These are phyloP conservation scores for Penicillium sp. DNA, from an alignment of 2,329 filamentous ascomycete genomes.

Conservation along the genomic window DNA sequence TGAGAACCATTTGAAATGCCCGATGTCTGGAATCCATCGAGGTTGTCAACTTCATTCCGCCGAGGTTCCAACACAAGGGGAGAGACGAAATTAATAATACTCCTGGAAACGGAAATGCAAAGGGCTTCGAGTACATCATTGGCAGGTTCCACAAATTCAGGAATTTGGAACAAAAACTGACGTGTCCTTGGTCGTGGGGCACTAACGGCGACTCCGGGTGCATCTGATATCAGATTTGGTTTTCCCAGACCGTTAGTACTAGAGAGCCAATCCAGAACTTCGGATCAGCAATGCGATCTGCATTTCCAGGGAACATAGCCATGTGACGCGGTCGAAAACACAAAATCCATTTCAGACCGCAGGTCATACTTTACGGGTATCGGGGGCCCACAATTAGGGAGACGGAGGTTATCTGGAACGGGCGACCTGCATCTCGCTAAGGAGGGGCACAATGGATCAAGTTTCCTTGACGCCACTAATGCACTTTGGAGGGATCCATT, in stretches of 20 bases:
- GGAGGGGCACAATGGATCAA: conserved; percentile 10
- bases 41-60: too few species aligned
- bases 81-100: too few species aligned
- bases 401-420: conserved; percentile 11
- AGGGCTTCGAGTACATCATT: neutral
- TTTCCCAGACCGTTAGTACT: neutral
- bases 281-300: conserved; percentile 6
- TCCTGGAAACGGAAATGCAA: too few species aligned
- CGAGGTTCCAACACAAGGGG: too few species aligned
- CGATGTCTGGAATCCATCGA: too few species aligned
- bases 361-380: neutral
- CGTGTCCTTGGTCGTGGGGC: neutral
- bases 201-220: conserved; percentile 9
- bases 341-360: neutral
- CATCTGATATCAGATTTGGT: conserved; percentile 2
- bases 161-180: neutral
- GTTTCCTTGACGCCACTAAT: conserved; percentile 7
- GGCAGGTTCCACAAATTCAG: neutral
- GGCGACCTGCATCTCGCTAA: conserved; percentile 17
- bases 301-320: conserved; percentile 1
- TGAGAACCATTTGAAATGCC: neutral
- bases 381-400: neutral
- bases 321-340: neutral
- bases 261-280: neutral
- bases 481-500: conserved; percentile 14